Conservation (phyloP, 495 filamentous ascomycete genomes). For the Tetracladium marchalianum region DNA sequence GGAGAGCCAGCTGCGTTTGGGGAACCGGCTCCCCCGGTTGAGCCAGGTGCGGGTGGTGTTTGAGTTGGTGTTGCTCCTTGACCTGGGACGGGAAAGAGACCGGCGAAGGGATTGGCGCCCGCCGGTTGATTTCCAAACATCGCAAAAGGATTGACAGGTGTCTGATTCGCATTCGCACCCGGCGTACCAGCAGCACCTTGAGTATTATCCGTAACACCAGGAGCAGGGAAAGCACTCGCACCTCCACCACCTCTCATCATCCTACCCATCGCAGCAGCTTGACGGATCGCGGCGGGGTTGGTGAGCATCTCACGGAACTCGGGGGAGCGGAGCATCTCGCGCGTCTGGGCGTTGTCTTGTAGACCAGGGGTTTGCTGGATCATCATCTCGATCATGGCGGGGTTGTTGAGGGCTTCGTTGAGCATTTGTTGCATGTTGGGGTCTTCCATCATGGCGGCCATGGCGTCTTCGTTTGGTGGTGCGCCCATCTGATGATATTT, state of each 20-base stretch:
- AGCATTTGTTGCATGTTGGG: slow-evolving; percentile 73
- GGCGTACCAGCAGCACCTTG: slow-evolving; percentile 18
- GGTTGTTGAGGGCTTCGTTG: slow-evolving; percentile 92
- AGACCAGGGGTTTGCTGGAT: slow-evolving; percentile 82
- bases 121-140: slow-evolving; percentile 28
- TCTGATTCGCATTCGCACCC: slow-evolving; percentile 29
- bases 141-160: slow-evolving; percentile 23
- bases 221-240: slow-evolving; percentile 65
- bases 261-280: slow-evolving; percentile 70
- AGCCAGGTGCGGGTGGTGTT: slow-evolving; percentile 24
- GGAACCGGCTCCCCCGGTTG: slow-evolving; percentile 6
- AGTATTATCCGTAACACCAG: slow-evolving; percentile 38
- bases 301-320: slow-evolving; percentile 90
- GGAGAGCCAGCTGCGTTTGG: neutral
- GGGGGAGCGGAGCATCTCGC: slow-evolving; percentile 75
- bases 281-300: slow-evolving; percentile 74
- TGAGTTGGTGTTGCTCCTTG: slow-evolving; percentile 23
- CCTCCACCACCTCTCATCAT: slow-evolving; percentile 49
- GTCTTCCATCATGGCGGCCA: slow-evolving; percentile 78
- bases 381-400: slow-evolving; percentile 84
- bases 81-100: slow-evolving; percentile 39
- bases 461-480: slow-evolving; percentile 65
- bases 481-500: slow-evolving; percentile 70
- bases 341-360: slow-evolving; percentile 66
- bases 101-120: slow-evolving; percentile 65